Percentiles rank a stretch among this genome's conserved stretches.
These are phyloP conservation scores for Trypanosoma caninum DNA, from an alignment of 208 protist genomes.

Conservation along the genomic window DNA sequence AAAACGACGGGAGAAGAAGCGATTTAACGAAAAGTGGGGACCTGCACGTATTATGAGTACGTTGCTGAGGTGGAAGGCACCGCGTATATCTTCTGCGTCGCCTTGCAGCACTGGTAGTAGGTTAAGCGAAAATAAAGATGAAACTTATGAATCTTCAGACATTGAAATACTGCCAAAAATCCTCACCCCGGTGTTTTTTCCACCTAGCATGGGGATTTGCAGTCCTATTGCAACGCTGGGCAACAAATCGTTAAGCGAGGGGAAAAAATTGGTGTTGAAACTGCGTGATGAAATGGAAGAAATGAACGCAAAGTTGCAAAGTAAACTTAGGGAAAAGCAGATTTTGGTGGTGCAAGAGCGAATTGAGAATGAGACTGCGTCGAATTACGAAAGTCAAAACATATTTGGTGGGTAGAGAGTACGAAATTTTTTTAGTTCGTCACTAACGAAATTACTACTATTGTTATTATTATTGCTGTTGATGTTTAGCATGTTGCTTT, in stretches of 20 bases:
- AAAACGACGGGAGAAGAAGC: slow-evolving; percentile 33
- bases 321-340: slow-evolving; percentile 45
- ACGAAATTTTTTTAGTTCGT: no score
- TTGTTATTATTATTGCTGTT: no score
- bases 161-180: background rate
- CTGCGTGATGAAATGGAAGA: slow-evolving; percentile 33
- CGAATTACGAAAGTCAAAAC: background rate
- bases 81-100: background rate
- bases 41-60: slow-evolving; percentile 73
- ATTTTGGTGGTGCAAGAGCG: slow-evolving; percentile 10
- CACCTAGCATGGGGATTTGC: background rate
- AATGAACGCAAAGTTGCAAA: slow-evolving; percentile 34
- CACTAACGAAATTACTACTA: no score
- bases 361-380: background rate
- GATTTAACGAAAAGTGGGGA: slow-evolving; percentile 47
- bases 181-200: slow-evolving; percentile 8
- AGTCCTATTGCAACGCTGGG: background rate
- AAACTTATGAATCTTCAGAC: background rate
- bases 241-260: background rate
- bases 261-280: background rate
- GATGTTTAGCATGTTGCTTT: no score
- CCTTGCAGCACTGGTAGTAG: background rate
- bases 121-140: background rate
- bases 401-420: background rate
- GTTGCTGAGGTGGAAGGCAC: slow-evolving; percentile 65